Evolutionary conservation across 2,329 filamentous ascomycete species (phyloP).

Genomic region (Ophiostoma montium): DNA sequence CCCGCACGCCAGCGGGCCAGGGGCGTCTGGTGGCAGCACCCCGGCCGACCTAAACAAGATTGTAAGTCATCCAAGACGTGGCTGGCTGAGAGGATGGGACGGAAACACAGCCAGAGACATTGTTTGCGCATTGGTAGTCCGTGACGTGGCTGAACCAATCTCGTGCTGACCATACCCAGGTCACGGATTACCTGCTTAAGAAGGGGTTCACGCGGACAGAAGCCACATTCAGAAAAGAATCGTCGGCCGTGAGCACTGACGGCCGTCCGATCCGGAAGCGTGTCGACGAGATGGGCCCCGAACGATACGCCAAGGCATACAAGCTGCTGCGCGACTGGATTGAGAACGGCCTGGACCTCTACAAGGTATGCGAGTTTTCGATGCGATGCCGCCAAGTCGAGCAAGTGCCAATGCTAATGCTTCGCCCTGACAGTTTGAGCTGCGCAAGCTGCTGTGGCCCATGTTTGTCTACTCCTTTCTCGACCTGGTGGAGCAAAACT

Average conservation of each 20-base stretch:
- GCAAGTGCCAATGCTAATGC: background rate
- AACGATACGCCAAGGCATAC: slow-evolving; percentile 66
- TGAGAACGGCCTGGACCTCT: slow-evolving; percentile 82
- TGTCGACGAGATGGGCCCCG: slow-evolving; percentile 56
- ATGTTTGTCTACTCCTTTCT: slow-evolving; percentile 89
- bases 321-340: slow-evolving; percentile 67
- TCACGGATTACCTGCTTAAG: slow-evolving; percentile 91
- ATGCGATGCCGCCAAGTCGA: too few species aligned
- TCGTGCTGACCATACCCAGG: slow-evolving; percentile 23
- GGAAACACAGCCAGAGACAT: background rate
- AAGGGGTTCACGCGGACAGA: slow-evolving; percentile 90
- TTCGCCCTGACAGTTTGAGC: slow-evolving; percentile 50
- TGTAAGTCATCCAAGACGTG: slow-evolving; percentile 56
- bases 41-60: slow-evolving; percentile 89
- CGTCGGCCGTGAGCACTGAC: slow-evolving; percentile 66
- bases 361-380: slow-evolving; percentile 49
- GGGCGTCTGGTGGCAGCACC: slow-evolving; percentile 15
- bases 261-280: slow-evolving; percentile 56
- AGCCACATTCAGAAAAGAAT: slow-evolving; percentile 82
- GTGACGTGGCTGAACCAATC: background rate
- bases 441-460: slow-evolving; percentile 81
- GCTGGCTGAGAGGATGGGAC: too few species aligned
- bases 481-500: slow-evolving; percentile 59
- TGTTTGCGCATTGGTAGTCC: too few species aligned
- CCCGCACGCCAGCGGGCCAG: slow-evolving; percentile 9